Evolutionary conservation across 2,329 filamentous ascomycete species (phyloP).

Genomic region (Chrysosporium queenslandicum): DNA sequence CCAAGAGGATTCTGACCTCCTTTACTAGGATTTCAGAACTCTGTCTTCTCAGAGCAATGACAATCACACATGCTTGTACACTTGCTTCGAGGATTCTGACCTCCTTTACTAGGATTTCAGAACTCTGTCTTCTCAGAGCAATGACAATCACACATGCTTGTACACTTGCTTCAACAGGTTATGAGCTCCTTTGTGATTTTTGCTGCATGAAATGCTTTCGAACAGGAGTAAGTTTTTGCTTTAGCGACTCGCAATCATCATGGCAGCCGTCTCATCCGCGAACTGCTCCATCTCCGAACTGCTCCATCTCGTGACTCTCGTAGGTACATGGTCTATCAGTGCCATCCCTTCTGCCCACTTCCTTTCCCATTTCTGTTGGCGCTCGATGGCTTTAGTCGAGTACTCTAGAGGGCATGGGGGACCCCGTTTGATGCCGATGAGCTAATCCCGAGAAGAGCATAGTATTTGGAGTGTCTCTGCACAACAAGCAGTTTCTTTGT

Average conservation of each 20-base stretch:
- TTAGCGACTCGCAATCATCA: conserved; percentile 8
- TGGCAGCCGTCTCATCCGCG: conserved; percentile 10
- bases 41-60: no score
- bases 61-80: no score
- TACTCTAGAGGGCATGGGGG: conserved; percentile 1
- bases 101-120: no score
- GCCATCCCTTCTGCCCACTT: conserved; percentile 12
- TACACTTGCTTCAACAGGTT: no score
- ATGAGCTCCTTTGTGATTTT: no score
- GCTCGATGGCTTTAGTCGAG: conserved; percentile 1
- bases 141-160: no score
- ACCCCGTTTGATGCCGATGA: background rate
- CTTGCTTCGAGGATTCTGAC: no score
- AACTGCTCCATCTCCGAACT: background rate
- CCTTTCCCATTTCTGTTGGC: conserved; percentile 3
- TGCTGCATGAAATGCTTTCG: conserved; percentile 11
- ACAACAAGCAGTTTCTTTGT: conserved; percentile 5
- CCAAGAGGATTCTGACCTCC: no score
- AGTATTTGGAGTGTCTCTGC: conserved; percentile 1
- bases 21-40: no score
- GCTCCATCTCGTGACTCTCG: no score
- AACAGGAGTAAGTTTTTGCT: conserved; percentile 8
- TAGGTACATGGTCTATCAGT: conserved; percentile 8
- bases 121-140: no score
- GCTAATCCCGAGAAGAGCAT: background rate